Evolutionary conservation across 352 stramenopile species (phyloP).

Genomic region (Phytophthora parvispora): DNA sequence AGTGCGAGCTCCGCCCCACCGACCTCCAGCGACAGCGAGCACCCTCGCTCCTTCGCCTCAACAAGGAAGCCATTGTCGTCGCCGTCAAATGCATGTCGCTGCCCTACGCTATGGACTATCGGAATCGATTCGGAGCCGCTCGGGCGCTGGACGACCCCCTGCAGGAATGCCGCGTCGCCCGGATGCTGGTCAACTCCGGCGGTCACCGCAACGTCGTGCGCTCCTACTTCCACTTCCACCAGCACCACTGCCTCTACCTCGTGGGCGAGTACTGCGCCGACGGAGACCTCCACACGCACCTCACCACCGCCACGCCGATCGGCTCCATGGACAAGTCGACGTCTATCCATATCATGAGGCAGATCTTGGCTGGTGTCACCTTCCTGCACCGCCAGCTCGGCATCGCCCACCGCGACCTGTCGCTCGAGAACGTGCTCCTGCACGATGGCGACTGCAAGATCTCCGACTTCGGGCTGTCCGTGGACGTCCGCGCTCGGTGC

Average conservation of each 20-base stretch:
- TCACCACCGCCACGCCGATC: not conserved
- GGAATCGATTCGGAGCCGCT: not conserved
- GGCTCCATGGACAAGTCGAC: conserved; percentile 10
- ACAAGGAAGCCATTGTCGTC: conserved; percentile 4
- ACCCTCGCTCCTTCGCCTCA: not conserved
- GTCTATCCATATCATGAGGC: conserved; percentile 19
- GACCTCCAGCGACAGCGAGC: not conserved
- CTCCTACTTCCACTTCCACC: conserved; percentile 17
- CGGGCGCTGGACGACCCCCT: conserved; percentile 18
- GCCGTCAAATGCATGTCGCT: conserved; percentile 39
- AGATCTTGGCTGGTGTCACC: conserved; percentile 46
- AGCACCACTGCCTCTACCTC: conserved; percentile 23
- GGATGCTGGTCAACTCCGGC: not conserved
- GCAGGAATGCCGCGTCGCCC: conserved; percentile 21
- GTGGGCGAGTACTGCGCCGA: conserved; percentile 52
- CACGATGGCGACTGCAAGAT: conserved; percentile 53
- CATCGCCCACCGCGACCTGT: conserved; percentile 94
- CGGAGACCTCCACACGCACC: conserved; percentile 38
- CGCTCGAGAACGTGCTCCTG: conserved; percentile 96
- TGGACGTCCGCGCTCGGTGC: conserved; percentile 57
- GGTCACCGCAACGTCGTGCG: conserved; percentile 30
- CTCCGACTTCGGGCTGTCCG: conserved; percentile 67
- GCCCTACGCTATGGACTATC: not conserved
- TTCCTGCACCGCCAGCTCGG: conserved; percentile 58
- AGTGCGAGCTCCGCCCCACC: conserved; percentile 18